Evolutionary conservation across 768 basidiomycete species (phyloP).

Genomic region (Phanerodontia chrysosporium): DNA sequence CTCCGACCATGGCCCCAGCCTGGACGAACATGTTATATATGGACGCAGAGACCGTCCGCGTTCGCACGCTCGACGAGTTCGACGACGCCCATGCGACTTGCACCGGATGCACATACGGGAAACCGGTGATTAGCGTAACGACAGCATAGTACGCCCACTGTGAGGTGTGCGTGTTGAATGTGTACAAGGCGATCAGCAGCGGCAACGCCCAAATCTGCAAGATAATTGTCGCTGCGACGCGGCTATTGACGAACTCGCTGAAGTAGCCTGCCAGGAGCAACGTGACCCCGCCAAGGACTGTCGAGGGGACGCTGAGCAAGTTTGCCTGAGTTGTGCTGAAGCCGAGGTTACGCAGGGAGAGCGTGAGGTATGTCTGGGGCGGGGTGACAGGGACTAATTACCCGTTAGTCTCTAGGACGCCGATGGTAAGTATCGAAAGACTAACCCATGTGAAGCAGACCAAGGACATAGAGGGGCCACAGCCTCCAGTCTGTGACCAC

Average conservation of each 20-base stretch:
- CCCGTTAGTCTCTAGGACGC: neutral
- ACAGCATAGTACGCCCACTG: slow-evolving; percentile 58
- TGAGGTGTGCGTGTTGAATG: slow-evolving; percentile 42
- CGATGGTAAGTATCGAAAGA: neutral
- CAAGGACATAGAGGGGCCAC: slow-evolving; percentile 63
- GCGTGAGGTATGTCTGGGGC: slow-evolving; percentile 60
- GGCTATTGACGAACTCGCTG: slow-evolving; percentile 53
- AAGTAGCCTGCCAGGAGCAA: slow-evolving; percentile 43
- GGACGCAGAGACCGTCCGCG: slow-evolving; percentile 40
- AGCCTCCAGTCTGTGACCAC: slow-evolving; percentile 56
- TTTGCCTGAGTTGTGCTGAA: slow-evolving; percentile 62
- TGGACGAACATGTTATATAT: slow-evolving; percentile 69
- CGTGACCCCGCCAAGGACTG: slow-evolving; percentile 42
- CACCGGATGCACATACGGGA: slow-evolving; percentile 33
- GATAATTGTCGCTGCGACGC: slow-evolving; percentile 49
- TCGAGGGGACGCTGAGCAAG: slow-evolving; percentile 57
- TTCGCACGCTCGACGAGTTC: slow-evolving; percentile 58
- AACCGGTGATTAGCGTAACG: slow-evolving; percentile 49
- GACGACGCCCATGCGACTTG: slow-evolving; percentile 53
- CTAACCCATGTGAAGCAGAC: slow-evolving; percentile 50
- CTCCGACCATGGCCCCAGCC: slow-evolving; percentile 44
- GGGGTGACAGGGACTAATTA: slow-evolving; percentile 50
- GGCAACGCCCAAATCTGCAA: slow-evolving; percentile 62
- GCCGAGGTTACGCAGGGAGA: slow-evolving; percentile 57
- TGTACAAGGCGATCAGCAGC: slow-evolving; percentile 53